Evolutionary conservation across 805 yeast species (phyloP).

Genomic region (Lipomyces sp.): DNA sequence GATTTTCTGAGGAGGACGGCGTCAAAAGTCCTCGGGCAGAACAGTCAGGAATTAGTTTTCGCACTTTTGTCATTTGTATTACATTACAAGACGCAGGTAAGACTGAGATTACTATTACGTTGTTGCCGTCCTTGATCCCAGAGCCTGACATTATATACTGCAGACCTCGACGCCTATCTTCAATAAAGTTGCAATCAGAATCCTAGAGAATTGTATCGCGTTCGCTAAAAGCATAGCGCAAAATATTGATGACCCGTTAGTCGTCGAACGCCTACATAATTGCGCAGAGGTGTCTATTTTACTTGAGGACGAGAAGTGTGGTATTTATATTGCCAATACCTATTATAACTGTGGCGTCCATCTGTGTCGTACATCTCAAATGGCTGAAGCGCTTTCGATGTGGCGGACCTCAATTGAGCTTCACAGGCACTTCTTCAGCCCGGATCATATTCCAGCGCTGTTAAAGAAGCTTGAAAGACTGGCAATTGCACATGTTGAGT

Average conservation of each 20-base stretch:
- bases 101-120: neutral
- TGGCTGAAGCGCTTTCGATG: conserved; percentile 21
- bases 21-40: conserved; percentile 10
- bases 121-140: neutral
- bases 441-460: neutral
- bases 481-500: conserved; percentile 25
- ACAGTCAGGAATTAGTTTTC: conserved; percentile 15
- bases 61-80: conserved; percentile 20
- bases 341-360: conserved; percentile 27
- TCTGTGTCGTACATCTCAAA: conserved; percentile 16
- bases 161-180: conserved; percentile 16
- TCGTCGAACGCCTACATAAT: conserved; percentile 7
- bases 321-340: conserved; percentile 20
- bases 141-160: neutral
- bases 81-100: conserved; percentile 18
- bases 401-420: conserved; percentile 24
- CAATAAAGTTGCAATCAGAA: conserved; percentile 21
- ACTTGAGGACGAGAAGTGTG: conserved; percentile 15
- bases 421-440: conserved; percentile 10
- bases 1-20: conserved; percentile 26
- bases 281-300: conserved; percentile 13
- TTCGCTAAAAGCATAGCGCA: conserved; percentile 12
- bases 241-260: neutral
- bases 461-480: conserved; percentile 31
- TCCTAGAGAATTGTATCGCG: conserved; percentile 27